These are phyloP conservation scores for Heliamphora exappendiculata DNA, from an alignment of 148 eudicot genomes.

Conservation along the genomic window DNA sequence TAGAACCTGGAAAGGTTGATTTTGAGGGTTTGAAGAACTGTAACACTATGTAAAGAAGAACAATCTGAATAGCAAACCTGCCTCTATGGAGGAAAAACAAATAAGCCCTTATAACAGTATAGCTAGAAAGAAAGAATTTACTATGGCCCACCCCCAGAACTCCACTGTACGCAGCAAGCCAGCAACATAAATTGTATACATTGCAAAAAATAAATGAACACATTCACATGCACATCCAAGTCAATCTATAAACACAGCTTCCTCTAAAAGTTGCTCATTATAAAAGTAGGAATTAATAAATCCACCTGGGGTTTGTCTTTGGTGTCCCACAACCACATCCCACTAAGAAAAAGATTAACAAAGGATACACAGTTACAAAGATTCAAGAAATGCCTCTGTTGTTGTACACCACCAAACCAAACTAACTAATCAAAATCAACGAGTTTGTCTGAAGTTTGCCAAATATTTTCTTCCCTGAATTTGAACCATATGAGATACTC, in stretches of 20 bases:
- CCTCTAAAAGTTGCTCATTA: background rate
- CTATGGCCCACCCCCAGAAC: background rate
- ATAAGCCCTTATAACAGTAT: background rate
- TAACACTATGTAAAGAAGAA: background rate
- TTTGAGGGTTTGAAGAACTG: background rate
- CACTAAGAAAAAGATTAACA: background rate
- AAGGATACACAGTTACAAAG: background rate
- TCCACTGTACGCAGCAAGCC: background rate
- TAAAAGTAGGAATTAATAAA: background rate
- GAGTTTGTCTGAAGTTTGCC: background rate
- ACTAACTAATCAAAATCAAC: background rate
- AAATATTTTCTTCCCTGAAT: background rate
- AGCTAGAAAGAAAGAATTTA: background rate
- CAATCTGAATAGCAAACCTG: background rate
- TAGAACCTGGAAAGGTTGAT: conserved; percentile 36
- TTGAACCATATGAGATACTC: no score
- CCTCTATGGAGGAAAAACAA: background rate
- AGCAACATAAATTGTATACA: background rate
- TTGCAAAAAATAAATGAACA: background rate
- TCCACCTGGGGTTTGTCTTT: background rate
- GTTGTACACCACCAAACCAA: background rate
- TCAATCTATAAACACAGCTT: background rate
- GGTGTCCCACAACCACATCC: background rate
- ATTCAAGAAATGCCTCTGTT: background rate
- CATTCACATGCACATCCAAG: background rate